These are phyloP conservation scores for Immersiporthe knoxdaviesiana DNA, from an alignment of 2,329 filamentous ascomycete species.

Conservation along the genomic window DNA sequence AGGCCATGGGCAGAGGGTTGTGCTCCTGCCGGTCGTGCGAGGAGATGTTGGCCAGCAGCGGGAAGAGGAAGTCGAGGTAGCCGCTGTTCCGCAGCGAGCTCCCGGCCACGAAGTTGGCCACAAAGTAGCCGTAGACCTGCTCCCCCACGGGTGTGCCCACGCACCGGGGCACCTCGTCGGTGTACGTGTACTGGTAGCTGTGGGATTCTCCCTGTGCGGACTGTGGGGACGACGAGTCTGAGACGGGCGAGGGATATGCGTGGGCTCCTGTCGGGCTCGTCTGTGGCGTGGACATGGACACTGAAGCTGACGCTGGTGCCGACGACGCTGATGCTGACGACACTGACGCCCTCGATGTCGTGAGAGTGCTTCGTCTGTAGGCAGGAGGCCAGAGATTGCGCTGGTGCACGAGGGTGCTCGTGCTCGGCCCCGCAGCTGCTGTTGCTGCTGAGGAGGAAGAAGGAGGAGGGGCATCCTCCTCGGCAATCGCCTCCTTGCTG, in stretches of 20 bases:
- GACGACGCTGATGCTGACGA: not conserved
- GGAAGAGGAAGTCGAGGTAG: conserved; percentile 30
- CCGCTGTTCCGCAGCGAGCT: conserved; percentile 26
- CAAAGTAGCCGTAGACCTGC: conserved; percentile 29
- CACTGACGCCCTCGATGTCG: too few species aligned
- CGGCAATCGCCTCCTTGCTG: conserved; percentile 19
- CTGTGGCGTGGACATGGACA: not conserved
- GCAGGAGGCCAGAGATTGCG: not conserved
- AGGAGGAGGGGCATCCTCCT: conserved; percentile 1
- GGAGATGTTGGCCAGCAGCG: conserved; percentile 24
- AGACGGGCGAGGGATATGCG: conserved; percentile 27
- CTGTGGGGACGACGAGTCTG: conserved; percentile 9
- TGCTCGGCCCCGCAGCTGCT: conserved; percentile 14
- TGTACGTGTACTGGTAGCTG: conserved; percentile 14
- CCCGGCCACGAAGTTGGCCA: conserved; percentile 27
- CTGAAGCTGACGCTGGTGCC: too few species aligned
- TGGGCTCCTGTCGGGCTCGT: not conserved
- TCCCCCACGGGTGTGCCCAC: conserved; percentile 27
- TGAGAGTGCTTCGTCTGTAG: not conserved
- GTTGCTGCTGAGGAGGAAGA: too few species aligned
- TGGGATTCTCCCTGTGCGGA: not conserved
- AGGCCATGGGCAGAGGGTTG: conserved; percentile 26
- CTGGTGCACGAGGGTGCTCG: conserved; percentile 13
- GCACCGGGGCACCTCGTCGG: conserved; percentile 21
- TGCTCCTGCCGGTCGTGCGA: conserved; percentile 7